Percentiles rank a stretch among this genome's conserved stretches.
Evolutionary conservation across 176 grass and related monocot genomes (phyloP).

Genomic region (Otatea glauca): DNA sequence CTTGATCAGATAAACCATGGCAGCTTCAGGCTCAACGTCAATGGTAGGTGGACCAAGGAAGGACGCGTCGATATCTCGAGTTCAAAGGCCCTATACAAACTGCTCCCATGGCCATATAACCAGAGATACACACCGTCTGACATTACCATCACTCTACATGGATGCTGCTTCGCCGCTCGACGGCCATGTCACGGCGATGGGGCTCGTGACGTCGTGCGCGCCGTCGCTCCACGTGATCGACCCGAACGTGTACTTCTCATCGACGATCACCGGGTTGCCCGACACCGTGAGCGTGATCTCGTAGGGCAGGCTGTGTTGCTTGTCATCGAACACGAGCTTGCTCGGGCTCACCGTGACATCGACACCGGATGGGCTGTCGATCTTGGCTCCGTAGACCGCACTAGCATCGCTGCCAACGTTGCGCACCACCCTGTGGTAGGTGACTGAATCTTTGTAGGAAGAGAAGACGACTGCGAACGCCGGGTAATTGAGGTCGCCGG

Average conservation of each 20-base stretch:
- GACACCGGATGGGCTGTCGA: slow-evolving; percentile 62
- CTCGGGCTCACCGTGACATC: slow-evolving; percentile 73
- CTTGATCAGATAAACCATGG: not conserved
- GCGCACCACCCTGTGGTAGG: slow-evolving; percentile 66
- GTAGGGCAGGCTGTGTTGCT: slow-evolving; percentile 59
- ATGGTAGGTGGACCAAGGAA: not conserved
- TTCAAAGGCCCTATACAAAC: slow-evolving; percentile 14
- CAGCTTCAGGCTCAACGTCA: not conserved
- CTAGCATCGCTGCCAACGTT: slow-evolving; percentile 63
- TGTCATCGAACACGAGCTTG: slow-evolving; percentile 74
- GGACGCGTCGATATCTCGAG: slow-evolving; percentile 13
- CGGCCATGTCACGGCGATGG: slow-evolving; percentile 77
- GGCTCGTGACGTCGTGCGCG: slow-evolving; percentile 58
- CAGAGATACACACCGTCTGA: not conserved
- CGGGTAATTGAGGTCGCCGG: slow-evolving; percentile 93
- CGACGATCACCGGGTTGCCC: slow-evolving; percentile 64
- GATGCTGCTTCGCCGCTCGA: slow-evolving; percentile 40
- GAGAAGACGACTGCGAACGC: slow-evolving; percentile 70
- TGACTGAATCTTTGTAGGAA: slow-evolving; percentile 62
- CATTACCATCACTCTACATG: slow-evolving; percentile 35
- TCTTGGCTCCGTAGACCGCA: slow-evolving; percentile 52
- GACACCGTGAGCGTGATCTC: slow-evolving; percentile 57
- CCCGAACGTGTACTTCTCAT: slow-evolving; percentile 55
- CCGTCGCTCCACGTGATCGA: slow-evolving; percentile 68
- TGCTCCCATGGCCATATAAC: not conserved